Base-by-base conservation (phyloP, 805 yeast genomes). In the Yamadazyma sp. region DNA sequence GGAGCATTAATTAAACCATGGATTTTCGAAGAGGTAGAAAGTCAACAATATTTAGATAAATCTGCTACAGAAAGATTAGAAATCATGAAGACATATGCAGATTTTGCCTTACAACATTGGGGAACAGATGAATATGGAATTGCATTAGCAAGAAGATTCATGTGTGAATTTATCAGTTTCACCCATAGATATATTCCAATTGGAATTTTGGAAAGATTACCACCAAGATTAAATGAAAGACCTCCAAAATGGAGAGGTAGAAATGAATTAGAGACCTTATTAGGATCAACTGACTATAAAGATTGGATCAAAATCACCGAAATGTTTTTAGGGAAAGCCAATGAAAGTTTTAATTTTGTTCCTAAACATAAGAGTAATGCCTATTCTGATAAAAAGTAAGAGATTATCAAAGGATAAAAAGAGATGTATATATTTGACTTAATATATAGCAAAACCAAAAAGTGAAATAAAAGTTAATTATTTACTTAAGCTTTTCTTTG, bases 1-100 rank as follows among this genome's bases (percentile, higher is more conserved):
- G 98, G 98, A 37, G 98, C 98, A 2, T 73, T 93, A 45, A 89
- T 93, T 56, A 93, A 93, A 62, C 99, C 99, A 23, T 93, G 99
- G 99, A 86, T 93, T 33, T 93, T 91, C 49, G 97, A 93, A 65
- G 99, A 93, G 62, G 76, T 93, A 38, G 94, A 91, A 39, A 70
- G 91, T 5, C 78, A 80, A 50, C 98, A 93, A 60, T 80, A 87
- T 57, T 62, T 93, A 43, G 99, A 93, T 59, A 93, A 91, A 64
- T 70, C 86, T 2, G 81, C 96, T n/a, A 69, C 82, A 14, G 97
- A 93, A 62, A 76, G 99, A 58, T 73, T 93, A 38, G 94, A 81
- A 23, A 76, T 82, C 27, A 59, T 91, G 50, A 68, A 70, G 44
- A 73, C 71, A 33, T 93, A 80, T 55, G 78, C 95, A 4, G 64